A percentile compares a stretch with the other conserved stretches of the same genome.
phyloP scores from a whole-genome alignment of 2,329 filamentous ascomycete genomes.

The Cryphonectria naterciae region DNA sequence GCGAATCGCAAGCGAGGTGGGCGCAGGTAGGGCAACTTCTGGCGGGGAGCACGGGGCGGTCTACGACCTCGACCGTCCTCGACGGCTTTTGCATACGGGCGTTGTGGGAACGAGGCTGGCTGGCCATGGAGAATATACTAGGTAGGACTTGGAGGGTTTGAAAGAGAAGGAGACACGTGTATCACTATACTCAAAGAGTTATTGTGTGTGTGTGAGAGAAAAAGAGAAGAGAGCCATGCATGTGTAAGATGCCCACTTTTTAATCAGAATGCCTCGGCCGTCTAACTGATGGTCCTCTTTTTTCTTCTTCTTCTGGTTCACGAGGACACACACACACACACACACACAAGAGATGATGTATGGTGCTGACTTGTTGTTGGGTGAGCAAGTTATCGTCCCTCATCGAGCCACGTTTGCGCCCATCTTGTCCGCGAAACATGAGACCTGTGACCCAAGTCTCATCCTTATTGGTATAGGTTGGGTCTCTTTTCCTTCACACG shows the following conservation, averaged over 20 bases:
- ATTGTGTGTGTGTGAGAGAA: background rate
- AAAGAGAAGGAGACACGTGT: no score
- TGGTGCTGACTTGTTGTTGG: background rate
- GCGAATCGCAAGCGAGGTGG: constrained; percentile 13
- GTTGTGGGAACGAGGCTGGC: background rate
- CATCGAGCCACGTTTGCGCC: background rate
- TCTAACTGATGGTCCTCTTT: background rate
- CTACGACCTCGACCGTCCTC: background rate
- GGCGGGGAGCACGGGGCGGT: background rate
- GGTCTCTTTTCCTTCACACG: background rate
- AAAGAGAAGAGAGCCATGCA: background rate
- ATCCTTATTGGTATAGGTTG: background rate
- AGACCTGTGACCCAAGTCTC: background rate
- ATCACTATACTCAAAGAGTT: background rate
- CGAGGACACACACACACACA: background rate
- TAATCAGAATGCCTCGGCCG: background rate
- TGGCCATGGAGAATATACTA: background rate
- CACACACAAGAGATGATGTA: background rate
- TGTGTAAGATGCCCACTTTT: background rate
- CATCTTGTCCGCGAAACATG: background rate
- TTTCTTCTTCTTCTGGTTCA: background rate
- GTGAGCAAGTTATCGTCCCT: background rate
- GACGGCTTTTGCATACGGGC: background rate
- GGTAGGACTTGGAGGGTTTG: no score
- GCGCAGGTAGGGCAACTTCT: background rate